Evolutionary conservation across 2,329 filamentous ascomycete species (phyloP).

Genomic region (Raffaelea ambrosiae): DNA sequence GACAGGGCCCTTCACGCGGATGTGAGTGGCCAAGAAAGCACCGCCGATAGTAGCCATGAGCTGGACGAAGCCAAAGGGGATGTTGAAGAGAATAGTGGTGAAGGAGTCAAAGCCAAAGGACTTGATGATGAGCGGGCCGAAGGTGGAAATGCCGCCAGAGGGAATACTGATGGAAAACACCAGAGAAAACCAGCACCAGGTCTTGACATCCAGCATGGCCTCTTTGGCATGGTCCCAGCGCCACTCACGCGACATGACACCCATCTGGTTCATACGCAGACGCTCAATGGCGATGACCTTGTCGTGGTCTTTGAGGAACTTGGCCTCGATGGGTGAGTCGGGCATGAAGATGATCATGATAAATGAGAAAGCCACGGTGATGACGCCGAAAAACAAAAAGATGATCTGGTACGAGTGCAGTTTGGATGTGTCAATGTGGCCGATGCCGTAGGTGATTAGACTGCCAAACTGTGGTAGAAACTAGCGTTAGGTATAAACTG

Average conservation of each 20-base stretch:
- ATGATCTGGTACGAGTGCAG: constrained; percentile 36
- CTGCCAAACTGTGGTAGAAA: constrained; percentile 33
- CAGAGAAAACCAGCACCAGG: constrained; percentile 49
- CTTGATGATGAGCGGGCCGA: constrained; percentile 43
- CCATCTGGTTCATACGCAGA: constrained; percentile 45
- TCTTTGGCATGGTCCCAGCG: constrained; percentile 43
- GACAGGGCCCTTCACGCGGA: constrained; percentile 47
- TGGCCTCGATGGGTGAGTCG: constrained; percentile 40
- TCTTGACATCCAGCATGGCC: constrained; percentile 47
- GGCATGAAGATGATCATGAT: constrained; percentile 39
- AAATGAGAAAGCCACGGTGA: constrained; percentile 38
- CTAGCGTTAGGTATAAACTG: constrained; percentile 48
- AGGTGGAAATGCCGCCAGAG: constrained; percentile 45
- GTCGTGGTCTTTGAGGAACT: constrained; percentile 41
- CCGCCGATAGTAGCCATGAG: constrained; percentile 46
- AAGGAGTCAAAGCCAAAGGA: constrained; percentile 43
- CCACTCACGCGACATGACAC: constrained; percentile 43
- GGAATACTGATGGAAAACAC: constrained; percentile 46
- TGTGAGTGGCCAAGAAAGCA: constrained; percentile 44
- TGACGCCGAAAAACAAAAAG: constrained; percentile 43
- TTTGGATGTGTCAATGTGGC: constrained; percentile 40
- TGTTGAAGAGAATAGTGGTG: constrained; percentile 44
- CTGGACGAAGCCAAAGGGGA: constrained; percentile 47
- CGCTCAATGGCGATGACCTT: constrained; percentile 46
- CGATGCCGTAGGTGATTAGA: constrained; percentile 49